phyloP scores from a whole-genome alignment of 805 yeast genomes.

The Wickerhamiella kurtzmanii region DNA sequence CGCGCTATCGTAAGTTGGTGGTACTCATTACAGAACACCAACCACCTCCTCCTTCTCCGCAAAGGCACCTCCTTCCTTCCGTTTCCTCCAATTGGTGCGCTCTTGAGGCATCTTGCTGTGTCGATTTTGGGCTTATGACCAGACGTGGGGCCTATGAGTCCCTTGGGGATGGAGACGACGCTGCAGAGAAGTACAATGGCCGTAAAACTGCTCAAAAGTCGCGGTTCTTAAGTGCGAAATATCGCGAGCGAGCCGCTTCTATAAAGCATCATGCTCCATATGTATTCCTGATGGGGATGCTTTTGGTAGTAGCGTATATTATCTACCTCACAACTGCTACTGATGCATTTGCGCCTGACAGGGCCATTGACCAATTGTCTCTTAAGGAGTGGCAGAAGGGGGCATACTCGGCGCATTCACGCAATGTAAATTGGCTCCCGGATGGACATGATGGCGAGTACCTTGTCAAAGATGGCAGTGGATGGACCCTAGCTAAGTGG shows the following conservation, averaged over 20 bases:
- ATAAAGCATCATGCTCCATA: neutral
- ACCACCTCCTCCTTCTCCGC: too few species aligned
- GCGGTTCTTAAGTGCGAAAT: neutral
- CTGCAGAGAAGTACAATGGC: neutral
- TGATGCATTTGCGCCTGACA: neutral
- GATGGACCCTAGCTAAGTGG: constrained; percentile 34
- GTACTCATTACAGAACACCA: too few species aligned
- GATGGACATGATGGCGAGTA: constrained; percentile 16
- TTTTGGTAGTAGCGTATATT: neutral
- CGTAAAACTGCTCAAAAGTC: neutral
- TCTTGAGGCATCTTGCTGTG: too few species aligned
- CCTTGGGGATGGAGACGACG: neutral
- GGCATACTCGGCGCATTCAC: constrained; percentile 5
- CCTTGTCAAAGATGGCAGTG: constrained; percentile 3
- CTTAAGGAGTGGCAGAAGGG: constrained; percentile 16
- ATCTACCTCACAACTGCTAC: neutral
- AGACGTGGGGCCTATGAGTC: neutral
- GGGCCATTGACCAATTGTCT: constrained; percentile 2
- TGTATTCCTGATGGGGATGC: neutral
- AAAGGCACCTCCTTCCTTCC: too few species aligned
- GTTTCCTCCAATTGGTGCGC: too few species aligned
- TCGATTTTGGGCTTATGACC: too few species aligned
- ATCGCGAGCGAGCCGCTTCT: neutral
- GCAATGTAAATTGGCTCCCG: constrained; percentile 13
- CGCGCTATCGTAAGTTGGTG: too few species aligned